Percentiles rank a stretch among this genome's conserved stretches.
Conservation (phyloP, 208 protist genomes). For the Leishmania guyanensis region DNA sequence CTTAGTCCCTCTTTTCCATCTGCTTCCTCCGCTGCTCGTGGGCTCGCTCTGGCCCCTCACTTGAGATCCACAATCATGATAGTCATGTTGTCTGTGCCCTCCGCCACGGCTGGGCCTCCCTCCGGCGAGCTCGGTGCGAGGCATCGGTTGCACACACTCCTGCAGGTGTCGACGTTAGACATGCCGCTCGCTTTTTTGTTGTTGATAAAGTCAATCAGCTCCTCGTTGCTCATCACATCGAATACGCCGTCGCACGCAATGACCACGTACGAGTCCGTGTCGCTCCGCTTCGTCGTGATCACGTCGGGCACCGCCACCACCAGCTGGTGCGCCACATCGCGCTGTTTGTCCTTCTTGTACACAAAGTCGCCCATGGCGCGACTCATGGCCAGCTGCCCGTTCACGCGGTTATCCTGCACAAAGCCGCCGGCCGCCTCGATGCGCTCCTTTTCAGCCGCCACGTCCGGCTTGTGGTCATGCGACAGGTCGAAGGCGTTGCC, state of each 20-base stretch:
- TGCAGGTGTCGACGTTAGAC: conserved; percentile 63
- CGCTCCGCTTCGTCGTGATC: conserved; percentile 41
- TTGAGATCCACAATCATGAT: conserved; percentile 85
- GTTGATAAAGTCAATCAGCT: conserved; percentile 70
- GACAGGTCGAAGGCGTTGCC: conserved; percentile 77
- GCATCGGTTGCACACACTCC: conserved; percentile 70
- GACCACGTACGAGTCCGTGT: conserved; percentile 67
- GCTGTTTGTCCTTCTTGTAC: conserved; percentile 81
- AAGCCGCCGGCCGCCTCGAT: conserved; percentile 86
- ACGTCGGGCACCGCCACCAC: conserved; percentile 80
- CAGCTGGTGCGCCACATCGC: conserved; percentile 57
- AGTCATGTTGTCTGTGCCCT: conserved; percentile 92
- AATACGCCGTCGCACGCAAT: conserved; percentile 92
- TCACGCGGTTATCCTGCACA: conserved; percentile 93
- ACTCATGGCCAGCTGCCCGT: conserved; percentile 94
- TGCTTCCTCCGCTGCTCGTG: neutral
- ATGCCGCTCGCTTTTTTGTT: conserved; percentile 37
- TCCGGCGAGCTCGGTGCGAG: conserved; percentile 51
- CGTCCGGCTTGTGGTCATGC: conserved; percentile 93
- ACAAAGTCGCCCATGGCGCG: conserved; percentile 94
- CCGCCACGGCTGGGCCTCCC: conserved; percentile 40
- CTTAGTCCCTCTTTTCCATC: neutral
- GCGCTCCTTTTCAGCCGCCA: conserved; percentile 65
- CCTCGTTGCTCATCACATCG: conserved; percentile 84
- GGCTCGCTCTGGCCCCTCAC: conserved; percentile 11